A percentile compares a stretch with the other conserved stretches of the same genome.
phyloP scores from a whole-genome alignment of 331 rosid genomes.

The Malus hybrid region DNA sequence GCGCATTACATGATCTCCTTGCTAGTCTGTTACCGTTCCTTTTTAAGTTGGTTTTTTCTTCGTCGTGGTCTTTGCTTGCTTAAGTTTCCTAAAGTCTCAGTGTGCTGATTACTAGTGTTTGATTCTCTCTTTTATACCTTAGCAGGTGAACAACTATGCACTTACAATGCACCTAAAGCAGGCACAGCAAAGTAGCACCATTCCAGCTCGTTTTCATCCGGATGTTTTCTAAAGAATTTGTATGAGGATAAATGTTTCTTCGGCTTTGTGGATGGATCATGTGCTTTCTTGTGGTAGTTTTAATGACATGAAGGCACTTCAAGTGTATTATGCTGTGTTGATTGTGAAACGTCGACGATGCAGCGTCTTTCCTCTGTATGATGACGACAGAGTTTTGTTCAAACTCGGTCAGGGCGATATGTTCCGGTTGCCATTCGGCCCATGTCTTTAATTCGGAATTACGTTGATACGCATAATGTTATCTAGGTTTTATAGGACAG shows the following conservation, averaged over 20 bases:
- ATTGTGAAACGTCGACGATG: background rate
- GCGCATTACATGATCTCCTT: background rate
- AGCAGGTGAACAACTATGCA: conserved; percentile 79
- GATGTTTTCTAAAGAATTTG: conserved; percentile 48
- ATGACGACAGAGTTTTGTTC: background rate
- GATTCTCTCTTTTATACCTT: background rate
- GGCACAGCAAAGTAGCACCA: conserved; percentile 76
- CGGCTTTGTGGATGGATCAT: background rate
- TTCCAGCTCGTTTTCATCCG: conserved; percentile 77
- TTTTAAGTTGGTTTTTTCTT: background rate
- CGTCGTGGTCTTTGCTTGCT: background rate
- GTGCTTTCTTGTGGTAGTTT: background rate
- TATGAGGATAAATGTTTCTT: background rate
- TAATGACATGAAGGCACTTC: background rate
- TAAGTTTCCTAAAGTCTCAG: background rate
- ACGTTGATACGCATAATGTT: background rate
- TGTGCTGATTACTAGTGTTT: background rate
- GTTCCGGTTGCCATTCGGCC: background rate
- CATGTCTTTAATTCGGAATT: background rate
- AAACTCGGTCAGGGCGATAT: background rate
- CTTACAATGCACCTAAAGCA: conserved; percentile 80
- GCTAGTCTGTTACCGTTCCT: background rate
- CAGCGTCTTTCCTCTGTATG: background rate
- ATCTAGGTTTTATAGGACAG: background rate
- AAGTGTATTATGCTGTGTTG: background rate